Percentiles rank a stretch among this genome's conserved stretches.
Evolutionary conservation across 1,139 yeast genomes (phyloP).

Genomic region (Zygoascus meyerae): DNA sequence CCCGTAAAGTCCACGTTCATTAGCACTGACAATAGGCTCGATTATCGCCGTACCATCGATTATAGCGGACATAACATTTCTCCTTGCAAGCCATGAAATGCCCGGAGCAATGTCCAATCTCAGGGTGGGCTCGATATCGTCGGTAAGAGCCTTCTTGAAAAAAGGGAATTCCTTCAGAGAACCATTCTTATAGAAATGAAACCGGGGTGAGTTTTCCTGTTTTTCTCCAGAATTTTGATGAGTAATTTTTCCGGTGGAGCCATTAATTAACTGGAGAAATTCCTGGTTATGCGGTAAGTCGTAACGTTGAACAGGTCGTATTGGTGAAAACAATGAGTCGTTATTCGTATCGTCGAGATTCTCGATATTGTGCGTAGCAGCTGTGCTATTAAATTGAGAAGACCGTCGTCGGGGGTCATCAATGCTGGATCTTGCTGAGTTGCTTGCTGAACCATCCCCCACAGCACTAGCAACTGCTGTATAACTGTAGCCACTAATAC

Average conservation of each 20-base stretch:
- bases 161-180: slow-evolving; percentile 51
- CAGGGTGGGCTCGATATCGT: slow-evolving; percentile 74
- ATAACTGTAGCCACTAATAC: neutral
- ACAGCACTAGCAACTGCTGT: too few relatives aligned
- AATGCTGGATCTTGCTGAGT: too few relatives aligned
- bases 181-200: slow-evolving; percentile 15
- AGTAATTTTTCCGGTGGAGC: neutral
- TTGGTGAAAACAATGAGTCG: slow-evolving; percentile 1
- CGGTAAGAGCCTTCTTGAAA: slow-evolving; percentile 58
- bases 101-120: slow-evolving; percentile 58
- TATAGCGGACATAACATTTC: slow-evolving; percentile 58
- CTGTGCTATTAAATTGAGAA: too few relatives aligned
- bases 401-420: too few relatives aligned
- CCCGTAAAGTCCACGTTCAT: slow-evolving; percentile 42
- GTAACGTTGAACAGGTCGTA: slow-evolving; percentile 6
- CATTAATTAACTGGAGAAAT: neutral
- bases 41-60: slow-evolving; percentile 77
- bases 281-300: slow-evolving; percentile 5
- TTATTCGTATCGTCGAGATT: slow-evolving; percentile 2
- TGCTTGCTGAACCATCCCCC: too few relatives aligned
- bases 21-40: slow-evolving; percentile 82
- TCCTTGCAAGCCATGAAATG: slow-evolving; percentile 51
- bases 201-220: slow-evolving; percentile 5
- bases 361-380: neutral
- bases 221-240: neutral